Conservation (phyloP, 768 basidiomycete genomes). For the Pulveroboletus ravenelii region DNA sequence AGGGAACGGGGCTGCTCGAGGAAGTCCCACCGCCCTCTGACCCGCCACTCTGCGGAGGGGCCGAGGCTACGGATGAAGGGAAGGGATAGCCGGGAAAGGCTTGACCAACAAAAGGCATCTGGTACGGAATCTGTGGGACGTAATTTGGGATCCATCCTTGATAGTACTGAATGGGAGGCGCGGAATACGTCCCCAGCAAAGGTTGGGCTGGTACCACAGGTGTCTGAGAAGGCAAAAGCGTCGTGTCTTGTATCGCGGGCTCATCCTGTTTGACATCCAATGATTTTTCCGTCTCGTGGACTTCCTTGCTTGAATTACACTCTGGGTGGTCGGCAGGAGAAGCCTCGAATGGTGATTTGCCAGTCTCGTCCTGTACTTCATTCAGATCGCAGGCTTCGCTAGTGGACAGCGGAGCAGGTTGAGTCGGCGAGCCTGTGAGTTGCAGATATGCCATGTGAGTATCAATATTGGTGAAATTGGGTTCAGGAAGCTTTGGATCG, state of each 20-base stretch:
- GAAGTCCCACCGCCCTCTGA: conserved; percentile 37
- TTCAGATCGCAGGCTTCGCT: conserved; percentile 14
- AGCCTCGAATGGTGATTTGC: not conserved
- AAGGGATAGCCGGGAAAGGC: conserved; percentile 45
- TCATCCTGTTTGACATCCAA: conserved; percentile 30
- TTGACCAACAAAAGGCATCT: conserved; percentile 43
- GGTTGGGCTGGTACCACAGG: conserved; percentile 23
- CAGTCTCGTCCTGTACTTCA: conserved; percentile 15
- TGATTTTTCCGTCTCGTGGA: not conserved
- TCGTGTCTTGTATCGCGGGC: conserved; percentile 2
- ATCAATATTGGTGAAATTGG: conserved; percentile 6
- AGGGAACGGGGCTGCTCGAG: conserved; percentile 27
- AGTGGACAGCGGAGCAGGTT: not conserved
- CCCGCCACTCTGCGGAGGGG: conserved; percentile 31
- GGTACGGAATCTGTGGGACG: conserved; percentile 47
- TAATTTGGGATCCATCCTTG: conserved; percentile 53
- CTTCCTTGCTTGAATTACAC: conserved; percentile 6
- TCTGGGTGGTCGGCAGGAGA: conserved; percentile 1
- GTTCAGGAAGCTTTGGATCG: conserved; percentile 10
- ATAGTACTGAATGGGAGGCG: conserved; percentile 44
- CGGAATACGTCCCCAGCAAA: conserved; percentile 32
- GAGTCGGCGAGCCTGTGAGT: conserved; percentile 4
- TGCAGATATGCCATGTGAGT: conserved; percentile 10
- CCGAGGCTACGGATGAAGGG: conserved; percentile 17
- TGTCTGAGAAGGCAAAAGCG: conserved; percentile 19